Evolutionary conservation across 352 stramenopile species (phyloP).

Genomic region (Poterioochromonas sp.): DNA sequence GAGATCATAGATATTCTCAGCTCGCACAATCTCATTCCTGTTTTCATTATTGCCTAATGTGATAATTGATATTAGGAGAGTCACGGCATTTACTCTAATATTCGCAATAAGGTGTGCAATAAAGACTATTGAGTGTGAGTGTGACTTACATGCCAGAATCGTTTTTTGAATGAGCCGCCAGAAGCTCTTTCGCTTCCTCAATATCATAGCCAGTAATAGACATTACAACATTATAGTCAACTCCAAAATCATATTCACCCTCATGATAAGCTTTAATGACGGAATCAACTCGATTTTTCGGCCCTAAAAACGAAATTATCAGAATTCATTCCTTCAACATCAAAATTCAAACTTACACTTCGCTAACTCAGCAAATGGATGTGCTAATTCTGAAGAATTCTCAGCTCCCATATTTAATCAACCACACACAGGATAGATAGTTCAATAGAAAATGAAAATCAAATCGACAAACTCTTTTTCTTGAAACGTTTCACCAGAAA

Average conservation of each 20-base stretch:
- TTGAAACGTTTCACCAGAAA: no score
- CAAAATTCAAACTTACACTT: neutral
- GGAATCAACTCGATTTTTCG: neutral
- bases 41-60: slow-evolving; percentile 1
- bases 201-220: neutral
- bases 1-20: neutral
- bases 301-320: neutral
- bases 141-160: neutral
- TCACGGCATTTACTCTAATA: slow-evolving; percentile 15
- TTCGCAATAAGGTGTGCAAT: neutral
- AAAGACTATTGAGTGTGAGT: neutral
- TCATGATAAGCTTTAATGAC: neutral
- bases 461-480: no score
- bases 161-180: neutral
- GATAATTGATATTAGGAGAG: neutral
- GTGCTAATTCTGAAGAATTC: neutral
- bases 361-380: neutral
- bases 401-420: slow-evolving; percentile 18
- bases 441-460: no score
- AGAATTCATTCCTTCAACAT: neutral
- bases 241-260: slow-evolving; percentile 15
- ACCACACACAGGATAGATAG: no score
- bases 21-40: neutral
- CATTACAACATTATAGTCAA: slow-evolving; percentile 3
- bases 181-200: slow-evolving; percentile 14